phyloP scores from a whole-genome alignment of 257 asterid genomes.

The Nicotiana attenuata region DNA sequence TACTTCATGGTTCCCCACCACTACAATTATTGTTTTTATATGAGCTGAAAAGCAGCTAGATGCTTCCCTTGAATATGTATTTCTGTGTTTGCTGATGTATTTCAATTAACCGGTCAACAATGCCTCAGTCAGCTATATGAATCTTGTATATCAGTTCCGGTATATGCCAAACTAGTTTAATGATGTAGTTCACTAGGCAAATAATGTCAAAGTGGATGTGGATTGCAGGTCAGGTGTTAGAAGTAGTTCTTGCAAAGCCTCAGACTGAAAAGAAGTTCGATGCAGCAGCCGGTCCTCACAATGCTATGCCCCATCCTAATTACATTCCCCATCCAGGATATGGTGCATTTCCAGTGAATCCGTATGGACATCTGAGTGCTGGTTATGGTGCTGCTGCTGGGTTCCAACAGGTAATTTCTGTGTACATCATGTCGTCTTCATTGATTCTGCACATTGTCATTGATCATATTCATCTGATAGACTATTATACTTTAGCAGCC shows the following conservation, averaged over 20 bases:
- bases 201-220: constrained; percentile 2
- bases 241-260: constrained; percentile 95
- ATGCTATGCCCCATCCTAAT: constrained; percentile 49
- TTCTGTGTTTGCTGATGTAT: neutral
- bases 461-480: neutral
- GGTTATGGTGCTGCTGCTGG: constrained; percentile 73
- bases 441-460: neutral
- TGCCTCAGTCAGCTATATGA: neutral
- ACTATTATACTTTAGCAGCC: constrained; percentile 48
- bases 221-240: constrained; percentile 68
- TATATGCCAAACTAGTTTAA: neutral
- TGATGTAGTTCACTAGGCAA: neutral
- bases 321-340: constrained; percentile 77
- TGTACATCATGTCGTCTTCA: neutral
- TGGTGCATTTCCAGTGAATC: constrained; percentile 67
- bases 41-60: neutral
- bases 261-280: constrained; percentile 83
- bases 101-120: neutral
- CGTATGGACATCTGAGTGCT: constrained; percentile 61
- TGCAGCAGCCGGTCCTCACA: constrained; percentile 43
- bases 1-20: neutral
- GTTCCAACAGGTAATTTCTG: constrained; percentile 67
- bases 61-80: neutral
- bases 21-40: neutral
- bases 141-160: neutral